Conservation (phyloP, 345 rosid genomes). For the Pistacia atlantica region DNA sequence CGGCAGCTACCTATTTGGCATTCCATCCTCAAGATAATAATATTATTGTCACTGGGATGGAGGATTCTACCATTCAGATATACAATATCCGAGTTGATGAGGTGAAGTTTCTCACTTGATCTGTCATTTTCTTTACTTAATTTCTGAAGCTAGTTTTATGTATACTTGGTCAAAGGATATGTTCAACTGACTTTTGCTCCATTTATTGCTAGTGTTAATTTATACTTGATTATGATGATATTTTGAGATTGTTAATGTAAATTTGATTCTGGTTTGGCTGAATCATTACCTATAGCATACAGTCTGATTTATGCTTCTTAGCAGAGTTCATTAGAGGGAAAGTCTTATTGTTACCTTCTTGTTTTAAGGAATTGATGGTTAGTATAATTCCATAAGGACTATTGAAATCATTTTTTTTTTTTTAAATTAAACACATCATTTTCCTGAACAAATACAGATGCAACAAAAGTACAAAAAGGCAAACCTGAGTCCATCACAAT, state of each 20-base stretch:
- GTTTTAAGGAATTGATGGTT: not conserved
- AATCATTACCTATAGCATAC: too few relatives aligned
- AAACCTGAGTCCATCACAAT: not conserved
- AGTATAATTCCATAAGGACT: not conserved
- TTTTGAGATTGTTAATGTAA: not conserved
- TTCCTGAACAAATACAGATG: not conserved
- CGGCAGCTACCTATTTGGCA: conserved; percentile 78
- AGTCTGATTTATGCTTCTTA: not conserved
- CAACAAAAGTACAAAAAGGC: not conserved
- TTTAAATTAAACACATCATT: not conserved
- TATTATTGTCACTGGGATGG: conserved; percentile 87
- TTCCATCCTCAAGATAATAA: conserved; percentile 91
- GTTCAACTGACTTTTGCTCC: not conserved
- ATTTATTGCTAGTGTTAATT: not conserved
- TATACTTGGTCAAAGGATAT: not conserved
- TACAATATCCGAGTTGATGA: conserved; percentile 85
- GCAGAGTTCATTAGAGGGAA: not conserved
- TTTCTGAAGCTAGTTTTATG: not conserved
- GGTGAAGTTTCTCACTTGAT: conserved; percentile 37
- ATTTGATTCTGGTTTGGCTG: not conserved
- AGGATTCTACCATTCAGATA: conserved; percentile 81
- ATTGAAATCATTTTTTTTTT: not conserved
- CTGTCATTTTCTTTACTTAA: not conserved
- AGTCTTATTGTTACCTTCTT: not conserved
- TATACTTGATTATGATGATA: not conserved